These are phyloP conservation scores for Typha latifolia DNA, from an alignment of 176 grass and related monocot species.

Conservation along the genomic window DNA sequence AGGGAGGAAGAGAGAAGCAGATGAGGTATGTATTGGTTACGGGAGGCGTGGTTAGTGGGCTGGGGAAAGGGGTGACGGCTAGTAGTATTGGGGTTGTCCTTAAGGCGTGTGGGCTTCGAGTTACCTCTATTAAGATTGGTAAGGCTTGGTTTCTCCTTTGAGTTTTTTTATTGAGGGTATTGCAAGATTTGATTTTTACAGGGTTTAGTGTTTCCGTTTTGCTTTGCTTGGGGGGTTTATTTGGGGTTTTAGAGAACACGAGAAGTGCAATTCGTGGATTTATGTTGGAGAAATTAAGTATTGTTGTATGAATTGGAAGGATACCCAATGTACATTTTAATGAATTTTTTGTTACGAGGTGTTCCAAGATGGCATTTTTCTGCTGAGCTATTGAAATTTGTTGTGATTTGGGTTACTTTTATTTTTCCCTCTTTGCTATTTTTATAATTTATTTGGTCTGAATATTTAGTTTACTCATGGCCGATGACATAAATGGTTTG, in stretches of 20 bases:
- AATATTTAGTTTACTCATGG: not conserved
- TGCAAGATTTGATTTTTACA: not conserved
- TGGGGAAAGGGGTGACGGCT: constrained; percentile 62
- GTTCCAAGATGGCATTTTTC: not conserved
- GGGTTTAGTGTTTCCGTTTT: not conserved
- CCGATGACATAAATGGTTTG: not conserved
- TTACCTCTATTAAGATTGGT: constrained; percentile 67
- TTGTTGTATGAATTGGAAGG: not conserved
- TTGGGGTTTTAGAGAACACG: not conserved
- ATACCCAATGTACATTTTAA: not conserved
- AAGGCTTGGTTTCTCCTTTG: not conserved
- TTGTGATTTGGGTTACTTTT: not conserved
- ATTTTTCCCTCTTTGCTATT: not conserved
- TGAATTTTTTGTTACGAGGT: not conserved
- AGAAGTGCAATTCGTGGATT: not conserved
- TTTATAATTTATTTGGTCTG: not conserved
- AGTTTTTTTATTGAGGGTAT: not conserved
- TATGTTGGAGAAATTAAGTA: not conserved
- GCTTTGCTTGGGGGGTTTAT: not conserved
- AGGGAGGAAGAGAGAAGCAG: constrained; percentile 1
- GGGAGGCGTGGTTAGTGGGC: constrained; percentile 51
- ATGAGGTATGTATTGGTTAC: constrained; percentile 74
- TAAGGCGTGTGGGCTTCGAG: constrained; percentile 56
- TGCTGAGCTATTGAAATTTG: not conserved
- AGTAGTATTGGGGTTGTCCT: constrained; percentile 63